These are phyloP conservation scores for Thraustochytrium sp. DNA, from an alignment of 352 stramenopile genomes.

Conservation along the genomic window DNA sequence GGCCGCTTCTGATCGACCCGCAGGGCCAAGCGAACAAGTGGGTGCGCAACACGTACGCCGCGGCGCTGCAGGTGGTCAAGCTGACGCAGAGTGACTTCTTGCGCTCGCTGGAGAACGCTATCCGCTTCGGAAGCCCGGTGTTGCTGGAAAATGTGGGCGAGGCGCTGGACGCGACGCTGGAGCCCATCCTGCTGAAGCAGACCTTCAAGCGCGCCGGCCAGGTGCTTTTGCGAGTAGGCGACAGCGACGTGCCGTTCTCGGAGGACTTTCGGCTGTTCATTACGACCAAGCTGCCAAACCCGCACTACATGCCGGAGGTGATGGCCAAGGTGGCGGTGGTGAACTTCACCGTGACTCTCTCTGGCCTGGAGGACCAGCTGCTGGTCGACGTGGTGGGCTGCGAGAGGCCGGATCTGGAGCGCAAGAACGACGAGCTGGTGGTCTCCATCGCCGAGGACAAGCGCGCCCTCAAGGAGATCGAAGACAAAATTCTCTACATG, in stretches of 20 bases:
- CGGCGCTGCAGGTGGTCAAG: slow-evolving; percentile 80
- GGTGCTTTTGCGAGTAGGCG: slow-evolving; percentile 75
- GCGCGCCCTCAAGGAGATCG: slow-evolving; percentile 84
- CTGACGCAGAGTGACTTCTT: slow-evolving; percentile 82
- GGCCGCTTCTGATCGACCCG: slow-evolving; percentile 88
- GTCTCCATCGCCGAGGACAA: slow-evolving; percentile 84
- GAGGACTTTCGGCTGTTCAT: slow-evolving; percentile 86
- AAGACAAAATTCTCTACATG: slow-evolving; percentile 88
- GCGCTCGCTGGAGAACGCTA: slow-evolving; percentile 79
- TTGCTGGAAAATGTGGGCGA: slow-evolving; percentile 89
- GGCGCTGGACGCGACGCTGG: slow-evolving; percentile 79
- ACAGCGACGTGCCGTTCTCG: slow-evolving; percentile 82
- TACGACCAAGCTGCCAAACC: slow-evolving; percentile 86
- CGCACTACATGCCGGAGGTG: slow-evolving; percentile 87
- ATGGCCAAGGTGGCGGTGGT: slow-evolving; percentile 89
- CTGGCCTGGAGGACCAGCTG: slow-evolving; percentile 81
- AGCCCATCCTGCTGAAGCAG: slow-evolving; percentile 84
- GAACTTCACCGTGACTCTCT: slow-evolving; percentile 87
- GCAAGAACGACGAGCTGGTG: slow-evolving; percentile 82
- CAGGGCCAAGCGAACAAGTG: slow-evolving; percentile 87
- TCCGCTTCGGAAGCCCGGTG: slow-evolving; percentile 79
- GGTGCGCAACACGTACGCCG: slow-evolving; percentile 81
- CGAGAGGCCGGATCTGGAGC: slow-evolving; percentile 80
- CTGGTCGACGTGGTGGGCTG: slow-evolving; percentile 83
- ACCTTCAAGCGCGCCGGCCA: slow-evolving; percentile 84